Evolutionary conservation across 1,284 basidiomycete species (phyloP), one percentile per base, ranked within the genome.

Genomic region (Erythrobasidium hasegawianum): DNA sequence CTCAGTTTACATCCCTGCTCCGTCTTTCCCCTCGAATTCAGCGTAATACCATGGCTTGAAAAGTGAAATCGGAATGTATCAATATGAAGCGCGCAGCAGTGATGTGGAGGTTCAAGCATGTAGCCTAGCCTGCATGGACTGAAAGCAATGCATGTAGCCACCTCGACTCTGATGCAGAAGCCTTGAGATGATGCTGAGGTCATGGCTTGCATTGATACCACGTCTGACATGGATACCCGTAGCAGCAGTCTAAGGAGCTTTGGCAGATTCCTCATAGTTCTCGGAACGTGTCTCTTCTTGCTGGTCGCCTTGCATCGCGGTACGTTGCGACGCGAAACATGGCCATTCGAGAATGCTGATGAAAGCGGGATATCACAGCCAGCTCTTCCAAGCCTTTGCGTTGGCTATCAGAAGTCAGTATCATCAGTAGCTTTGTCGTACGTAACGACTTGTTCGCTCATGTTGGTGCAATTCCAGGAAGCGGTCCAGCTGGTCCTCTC

Each of bases 351-450:
- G 26, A n/a, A n/a, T 20, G 50, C 50, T 53, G 50, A 53, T 29
- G 50, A 24, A 16, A 7, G 7, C 8, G 4, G 18, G 8, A 16
- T 24, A 9, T 2, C 4, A 20, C 54, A 64, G 61, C 61, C 1
- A 39, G 33, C 26, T 14, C 61, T 11, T 47, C 14, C 2, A 41
- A 64, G 29, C 61, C 61, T 9, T 40, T 64, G 13, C 18, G 24
- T 10, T 43, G 53, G 27, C 45, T 64, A 8, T 64, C 61, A 38
- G 54, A 57, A 39, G 61, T 64, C 33, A n/a, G n/a, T n/a, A 33
- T 27, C 24, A 27, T 47, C 2, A 45, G 33, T 33, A 33, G 33
- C n/a, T n/a, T n/a, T n/a, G n/a, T n/a, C n/a, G n/a, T n/a, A n/a
- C n/a, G 33, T 5, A 5, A 33, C 11, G 5, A 11, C 33, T 11